Conservation (phyloP, 768 basidiomycete species). For the Kwoniella botswanensis region DNA sequence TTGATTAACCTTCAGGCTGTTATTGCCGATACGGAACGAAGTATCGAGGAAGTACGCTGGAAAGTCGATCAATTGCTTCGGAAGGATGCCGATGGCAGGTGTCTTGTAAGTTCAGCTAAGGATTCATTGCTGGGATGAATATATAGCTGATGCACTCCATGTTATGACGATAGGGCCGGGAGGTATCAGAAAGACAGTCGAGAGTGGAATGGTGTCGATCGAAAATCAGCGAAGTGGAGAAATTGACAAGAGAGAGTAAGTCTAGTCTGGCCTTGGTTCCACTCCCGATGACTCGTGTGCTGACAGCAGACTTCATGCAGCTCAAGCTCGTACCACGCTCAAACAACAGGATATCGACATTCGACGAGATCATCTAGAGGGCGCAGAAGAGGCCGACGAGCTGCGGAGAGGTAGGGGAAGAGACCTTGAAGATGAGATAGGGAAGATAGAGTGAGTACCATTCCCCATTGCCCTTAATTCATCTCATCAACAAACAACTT, state of each 20-base stretch:
- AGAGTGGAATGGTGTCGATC: conserved; percentile 64
- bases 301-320: conserved; percentile 22
- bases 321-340: conserved; percentile 56
- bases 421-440: conserved; percentile 32
- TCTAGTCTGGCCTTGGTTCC: not conserved
- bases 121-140: not conserved
- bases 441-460: conserved; percentile 34
- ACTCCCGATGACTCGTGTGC: no score
- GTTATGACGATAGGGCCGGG: conserved; percentile 64
- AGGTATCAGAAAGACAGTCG: conserved; percentile 70
- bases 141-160: not conserved
- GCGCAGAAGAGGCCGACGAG: conserved; percentile 36
- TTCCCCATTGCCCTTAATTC: conserved; percentile 17
- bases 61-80: conserved; percentile 55
- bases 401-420: conserved; percentile 15
- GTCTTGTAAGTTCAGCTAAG: conserved; percentile 36
- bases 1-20: conserved; percentile 61
- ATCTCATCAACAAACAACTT: conserved; percentile 31
- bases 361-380: conserved; percentile 62
- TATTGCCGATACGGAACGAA: conserved; percentile 60
- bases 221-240: conserved; percentile 61
- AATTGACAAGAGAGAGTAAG: conserved; percentile 63
- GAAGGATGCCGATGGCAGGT: conserved; percentile 62
- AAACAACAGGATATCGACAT: conserved; percentile 58
- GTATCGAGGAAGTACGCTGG: conserved; percentile 54